Conservation (phyloP, 2,329 filamentous ascomycete genomes). For the Aspergillus flavus region DNA sequence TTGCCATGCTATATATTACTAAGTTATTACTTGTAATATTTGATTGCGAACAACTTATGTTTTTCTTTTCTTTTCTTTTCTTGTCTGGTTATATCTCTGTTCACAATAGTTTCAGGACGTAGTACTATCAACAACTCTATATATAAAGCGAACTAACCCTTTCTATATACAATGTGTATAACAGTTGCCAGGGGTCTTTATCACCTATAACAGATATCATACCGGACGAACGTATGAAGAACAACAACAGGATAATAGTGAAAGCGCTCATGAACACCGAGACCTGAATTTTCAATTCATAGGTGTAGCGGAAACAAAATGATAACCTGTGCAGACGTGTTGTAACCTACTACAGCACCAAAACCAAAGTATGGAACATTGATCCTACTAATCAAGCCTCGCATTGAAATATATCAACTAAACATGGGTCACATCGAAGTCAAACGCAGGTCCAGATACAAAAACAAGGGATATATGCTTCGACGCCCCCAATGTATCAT, state of each 20-base stretch:
- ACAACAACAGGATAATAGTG: background rate
- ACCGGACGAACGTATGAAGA: background rate
- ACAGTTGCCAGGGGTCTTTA: too few relatives aligned
- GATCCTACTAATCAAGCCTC: background rate
- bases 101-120: background rate
- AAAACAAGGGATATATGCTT: constrained; percentile 1
- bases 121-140: background rate
- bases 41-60: background rate
- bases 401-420: background rate
- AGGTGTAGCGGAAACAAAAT: background rate
- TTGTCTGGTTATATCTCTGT: background rate
- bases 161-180: too few relatives aligned
- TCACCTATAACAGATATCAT: background rate
- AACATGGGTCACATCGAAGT: background rate
- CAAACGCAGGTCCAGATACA: background rate
- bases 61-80: too few relatives aligned
- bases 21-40: background rate
- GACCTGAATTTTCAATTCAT: background rate
- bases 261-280: background rate
- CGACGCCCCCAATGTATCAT: constrained; percentile 18
- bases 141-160: background rate
- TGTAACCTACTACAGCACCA: background rate
- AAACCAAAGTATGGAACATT: too few relatives aligned
- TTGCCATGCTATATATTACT: background rate
- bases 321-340: background rate